Evolutionary conservation across 352 stramenopile species (phyloP).

Genomic region (Blastocystis sp.): DNA sequence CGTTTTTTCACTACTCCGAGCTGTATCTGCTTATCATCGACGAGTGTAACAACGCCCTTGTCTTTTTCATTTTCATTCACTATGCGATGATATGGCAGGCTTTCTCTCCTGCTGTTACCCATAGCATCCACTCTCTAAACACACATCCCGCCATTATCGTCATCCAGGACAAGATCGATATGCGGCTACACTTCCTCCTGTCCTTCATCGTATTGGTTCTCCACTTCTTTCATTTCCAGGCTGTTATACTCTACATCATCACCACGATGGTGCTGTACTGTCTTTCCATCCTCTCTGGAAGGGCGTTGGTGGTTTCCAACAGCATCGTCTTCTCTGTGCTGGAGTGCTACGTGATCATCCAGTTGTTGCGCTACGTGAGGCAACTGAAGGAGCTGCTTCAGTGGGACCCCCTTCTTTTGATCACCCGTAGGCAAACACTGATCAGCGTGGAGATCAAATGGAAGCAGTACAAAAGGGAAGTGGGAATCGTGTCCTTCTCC

Average conservation of each 20-base stretch:
- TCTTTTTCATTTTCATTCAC: slow-evolving; percentile 36
- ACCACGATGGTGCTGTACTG: background rate
- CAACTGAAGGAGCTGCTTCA: background rate
- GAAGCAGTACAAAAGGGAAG: background rate
- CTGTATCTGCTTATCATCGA: slow-evolving; percentile 23
- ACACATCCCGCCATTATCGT: slow-evolving; percentile 22
- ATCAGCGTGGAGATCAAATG: slow-evolving; percentile 41
- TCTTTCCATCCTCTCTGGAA: background rate
- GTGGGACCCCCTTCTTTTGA: background rate
- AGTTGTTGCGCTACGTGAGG: slow-evolving; percentile 6
- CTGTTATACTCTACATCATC: background rate
- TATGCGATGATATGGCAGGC: slow-evolving; percentile 15
- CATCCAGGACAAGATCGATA: slow-evolving; percentile 23
- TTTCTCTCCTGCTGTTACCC: background rate
- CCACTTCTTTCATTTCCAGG: background rate
- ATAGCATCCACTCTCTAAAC: slow-evolving; percentile 57
- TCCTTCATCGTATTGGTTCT: background rate
- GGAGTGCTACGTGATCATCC: background rate
- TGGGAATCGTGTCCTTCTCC: background rate
- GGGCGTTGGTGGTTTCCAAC: background rate
- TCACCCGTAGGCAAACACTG: slow-evolving; percentile 4
- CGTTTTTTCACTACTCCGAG: slow-evolving; percentile 22
- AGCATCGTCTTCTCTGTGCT: slow-evolving; percentile 10
- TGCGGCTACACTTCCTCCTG: background rate
- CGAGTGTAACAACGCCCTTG: slow-evolving; percentile 19